Evolutionary conservation across 176 grass and related monocot species (phyloP).

Genomic region (Saccharum officinarum): DNA sequence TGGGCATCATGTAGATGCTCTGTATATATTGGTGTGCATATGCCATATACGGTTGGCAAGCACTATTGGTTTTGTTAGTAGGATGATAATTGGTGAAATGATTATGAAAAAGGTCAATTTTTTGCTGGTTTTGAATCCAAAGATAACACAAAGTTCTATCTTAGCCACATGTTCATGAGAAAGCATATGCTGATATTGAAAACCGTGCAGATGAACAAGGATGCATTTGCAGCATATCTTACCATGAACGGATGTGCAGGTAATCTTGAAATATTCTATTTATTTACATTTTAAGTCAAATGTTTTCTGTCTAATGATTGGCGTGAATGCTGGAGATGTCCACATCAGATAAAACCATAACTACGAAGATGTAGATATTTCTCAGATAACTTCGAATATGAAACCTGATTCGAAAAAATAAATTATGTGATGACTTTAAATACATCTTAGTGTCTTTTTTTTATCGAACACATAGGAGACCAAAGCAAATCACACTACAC

Average conservation of each 20-base stretch:
- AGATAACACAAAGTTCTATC: no score
- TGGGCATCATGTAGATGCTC: background rate
- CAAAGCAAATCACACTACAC: background rate
- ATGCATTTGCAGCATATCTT: slow-evolving; percentile 77
- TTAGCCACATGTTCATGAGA: no score
- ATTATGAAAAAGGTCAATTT: background rate
- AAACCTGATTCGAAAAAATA: background rate
- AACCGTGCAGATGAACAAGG: slow-evolving; percentile 65
- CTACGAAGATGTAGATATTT: background rate
- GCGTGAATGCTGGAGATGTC: background rate
- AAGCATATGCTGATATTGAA: slow-evolving; percentile 23
- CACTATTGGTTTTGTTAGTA: background rate
- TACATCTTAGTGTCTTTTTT: background rate
- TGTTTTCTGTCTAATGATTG: slow-evolving; percentile 14
- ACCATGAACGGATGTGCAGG: slow-evolving; percentile 82
- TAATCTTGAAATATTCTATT: slow-evolving; percentile 34
- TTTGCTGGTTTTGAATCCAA: background rate
- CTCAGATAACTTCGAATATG: background rate
- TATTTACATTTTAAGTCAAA: slow-evolving; percentile 26
- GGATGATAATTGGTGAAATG: background rate
- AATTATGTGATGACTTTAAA: slow-evolving; percentile 18
- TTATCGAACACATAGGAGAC: background rate
- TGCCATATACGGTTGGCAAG: background rate
- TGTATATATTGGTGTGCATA: background rate
- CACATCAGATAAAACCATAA: background rate